These are phyloP conservation scores for Jamesozyma jinghongensis DNA, from an alignment of 805 yeast species.

Conservation along the genomic window DNA sequence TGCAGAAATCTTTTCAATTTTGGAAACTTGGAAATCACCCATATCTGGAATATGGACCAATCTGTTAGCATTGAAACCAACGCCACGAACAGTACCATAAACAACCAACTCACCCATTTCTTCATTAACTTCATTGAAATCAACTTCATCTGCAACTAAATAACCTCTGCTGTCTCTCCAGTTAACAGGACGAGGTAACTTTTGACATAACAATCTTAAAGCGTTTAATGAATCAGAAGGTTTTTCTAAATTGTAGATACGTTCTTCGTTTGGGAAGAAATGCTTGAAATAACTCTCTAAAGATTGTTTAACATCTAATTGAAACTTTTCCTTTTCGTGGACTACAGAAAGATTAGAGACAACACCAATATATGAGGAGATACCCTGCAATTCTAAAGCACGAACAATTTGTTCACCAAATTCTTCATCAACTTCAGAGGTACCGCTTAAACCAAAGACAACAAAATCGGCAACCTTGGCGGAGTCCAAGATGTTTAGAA, in stretches of 20 bases:
- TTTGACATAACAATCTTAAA: conserved; percentile 71
- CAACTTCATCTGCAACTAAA: conserved; percentile 60
- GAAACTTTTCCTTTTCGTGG: conserved; percentile 68
- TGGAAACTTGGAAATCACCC: conserved; percentile 78
- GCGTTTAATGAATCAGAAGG: conserved; percentile 64
- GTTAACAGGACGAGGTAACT: conserved; percentile 69
- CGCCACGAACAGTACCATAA: conserved; percentile 81
- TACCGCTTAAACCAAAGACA: conserved; percentile 80
- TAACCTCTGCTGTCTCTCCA: conserved; percentile 96
- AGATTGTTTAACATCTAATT: conserved; percentile 57
- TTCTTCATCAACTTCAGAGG: conserved; percentile 65
- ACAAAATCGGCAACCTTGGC: conserved; percentile 86
- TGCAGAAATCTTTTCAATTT: conserved; percentile 44
- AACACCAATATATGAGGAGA: conserved; percentile 70
- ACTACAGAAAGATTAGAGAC: conserved; percentile 61
- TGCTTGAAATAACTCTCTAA: conserved; percentile 58
- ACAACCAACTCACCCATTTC: conserved; percentile 41
- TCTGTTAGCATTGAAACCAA: conserved; percentile 69
- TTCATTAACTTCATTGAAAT: conserved; percentile 20
- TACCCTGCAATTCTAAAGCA: conserved; percentile 86
- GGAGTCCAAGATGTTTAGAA: conserved; percentile 69
- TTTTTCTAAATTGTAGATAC: conserved; percentile 60
- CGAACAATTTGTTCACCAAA: conserved; percentile 86
- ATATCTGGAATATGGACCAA: conserved; percentile 78
- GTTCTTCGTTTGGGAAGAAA: conserved; percentile 75